A percentile compares a stretch with the other conserved stretches of the same genome.
phyloP scores from a whole-genome alignment of 768 basidiomycete species.

The Auriscalpium microsporum region DNA sequence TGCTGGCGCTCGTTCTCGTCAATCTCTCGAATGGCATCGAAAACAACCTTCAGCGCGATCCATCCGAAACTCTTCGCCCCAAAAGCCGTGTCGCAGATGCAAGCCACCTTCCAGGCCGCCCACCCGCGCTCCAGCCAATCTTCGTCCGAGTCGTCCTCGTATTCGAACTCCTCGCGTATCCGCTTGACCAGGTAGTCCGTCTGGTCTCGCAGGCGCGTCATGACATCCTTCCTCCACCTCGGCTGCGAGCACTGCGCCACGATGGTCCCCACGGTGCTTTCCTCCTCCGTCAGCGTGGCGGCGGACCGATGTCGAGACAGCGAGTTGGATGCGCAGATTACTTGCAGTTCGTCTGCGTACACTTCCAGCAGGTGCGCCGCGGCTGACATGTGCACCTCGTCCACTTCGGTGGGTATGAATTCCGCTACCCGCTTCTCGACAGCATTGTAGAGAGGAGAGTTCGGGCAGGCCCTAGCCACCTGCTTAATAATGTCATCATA shows the following conservation, averaged over 20 bases:
- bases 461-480: background rate
- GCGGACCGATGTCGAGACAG: slow-evolving; percentile 27
- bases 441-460: slow-evolving; percentile 2
- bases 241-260: slow-evolving; percentile 55
- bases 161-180: slow-evolving; percentile 42
- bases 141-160: slow-evolving; percentile 35
- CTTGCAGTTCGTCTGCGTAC: slow-evolving; percentile 40
- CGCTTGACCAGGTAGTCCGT: slow-evolving; percentile 43
- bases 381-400: background rate
- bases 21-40: slow-evolving; percentile 40
- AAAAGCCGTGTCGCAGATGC: slow-evolving; percentile 30
- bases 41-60: slow-evolving; percentile 48
- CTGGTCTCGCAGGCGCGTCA: slow-evolving; percentile 46
- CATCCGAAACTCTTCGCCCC: slow-evolving; percentile 58
- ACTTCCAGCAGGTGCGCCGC: slow-evolving; percentile 18
- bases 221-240: slow-evolving; percentile 42
- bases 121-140: slow-evolving; percentile 41
- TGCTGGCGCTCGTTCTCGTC: slow-evolving; percentile 26
- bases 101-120: slow-evolving; percentile 46
- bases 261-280: slow-evolving; percentile 59
- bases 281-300: slow-evolving; percentile 49
- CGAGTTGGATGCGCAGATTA: slow-evolving; percentile 39
- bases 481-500: slow-evolving; percentile 17
- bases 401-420: slow-evolving; percentile 13
- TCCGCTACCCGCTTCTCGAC: slow-evolving; percentile 14